Evolutionary conservation across 2,329 filamentous ascomycete genomes (phyloP).

Genomic region (Karstenula rhodostoma): DNA sequence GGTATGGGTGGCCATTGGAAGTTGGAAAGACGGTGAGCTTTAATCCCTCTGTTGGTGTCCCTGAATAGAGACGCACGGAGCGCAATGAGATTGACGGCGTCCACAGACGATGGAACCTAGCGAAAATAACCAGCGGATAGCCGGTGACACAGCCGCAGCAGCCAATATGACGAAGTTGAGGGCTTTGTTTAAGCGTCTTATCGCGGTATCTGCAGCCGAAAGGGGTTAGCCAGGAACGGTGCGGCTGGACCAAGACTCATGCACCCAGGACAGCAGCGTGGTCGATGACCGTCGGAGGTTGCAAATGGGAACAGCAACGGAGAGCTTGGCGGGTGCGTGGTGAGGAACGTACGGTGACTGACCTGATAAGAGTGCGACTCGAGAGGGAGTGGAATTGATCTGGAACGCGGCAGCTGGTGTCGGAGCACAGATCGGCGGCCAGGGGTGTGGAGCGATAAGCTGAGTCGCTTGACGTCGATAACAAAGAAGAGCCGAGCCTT

Average conservation of each 20-base stretch:
- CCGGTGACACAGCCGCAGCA: constrained; percentile 47
- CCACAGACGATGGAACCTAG: constrained; percentile 24
- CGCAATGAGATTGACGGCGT: constrained; percentile 31
- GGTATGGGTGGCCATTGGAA: constrained; percentile 45
- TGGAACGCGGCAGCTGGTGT: constrained; percentile 20
- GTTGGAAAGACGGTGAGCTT: constrained; percentile 45
- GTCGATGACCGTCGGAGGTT: neutral
- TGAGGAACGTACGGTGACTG: constrained; percentile 30
- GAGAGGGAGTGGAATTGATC: constrained; percentile 22
- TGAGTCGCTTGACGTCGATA: constrained; percentile 22
- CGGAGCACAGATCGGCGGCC: constrained; percentile 16
- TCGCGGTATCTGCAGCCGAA: constrained; percentile 42
- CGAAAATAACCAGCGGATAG: constrained; percentile 38
- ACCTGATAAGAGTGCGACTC: constrained; percentile 36
- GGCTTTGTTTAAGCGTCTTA: constrained; percentile 50
- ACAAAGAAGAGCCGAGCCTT: constrained; percentile 41
- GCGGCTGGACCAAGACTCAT: constrained; percentile 15
- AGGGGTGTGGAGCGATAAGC: constrained; percentile 38
- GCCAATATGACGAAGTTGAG: constrained; percentile 46
- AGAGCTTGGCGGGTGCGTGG: neutral
- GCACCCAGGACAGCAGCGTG: constrained; percentile 11
- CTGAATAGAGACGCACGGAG: constrained; percentile 40
- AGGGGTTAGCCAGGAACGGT: constrained; percentile 47
- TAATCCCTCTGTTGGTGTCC: constrained; percentile 40
- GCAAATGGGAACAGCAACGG: constrained; percentile 7